Conservation (phyloP, 2,329 filamentous ascomycete species). For the Blastomyces parvus region DNA sequence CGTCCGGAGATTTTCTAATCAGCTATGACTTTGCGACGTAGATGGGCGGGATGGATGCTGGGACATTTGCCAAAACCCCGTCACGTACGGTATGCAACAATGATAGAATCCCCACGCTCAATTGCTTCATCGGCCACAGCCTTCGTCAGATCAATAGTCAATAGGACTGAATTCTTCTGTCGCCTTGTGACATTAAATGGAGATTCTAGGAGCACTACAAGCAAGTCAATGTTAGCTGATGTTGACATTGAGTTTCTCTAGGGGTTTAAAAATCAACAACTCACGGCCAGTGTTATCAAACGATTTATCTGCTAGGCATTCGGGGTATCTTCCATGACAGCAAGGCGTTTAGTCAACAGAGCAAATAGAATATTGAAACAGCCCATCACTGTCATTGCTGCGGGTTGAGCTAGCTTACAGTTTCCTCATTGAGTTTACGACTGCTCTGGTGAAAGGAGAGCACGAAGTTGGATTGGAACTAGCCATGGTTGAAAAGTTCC, state of each 20-base stretch:
- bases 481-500: slow-evolving; percentile 14
- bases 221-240: not conserved
- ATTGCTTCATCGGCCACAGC: slow-evolving; percentile 88
- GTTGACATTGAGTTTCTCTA: not conserved
- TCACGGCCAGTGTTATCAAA: slow-evolving; percentile 90
- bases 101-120: slow-evolving; percentile 59
- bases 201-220: slow-evolving; percentile 57
- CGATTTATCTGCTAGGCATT: slow-evolving; percentile 73
- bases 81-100: slow-evolving; percentile 75
- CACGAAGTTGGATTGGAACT: slow-evolving; percentile 21
- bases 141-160: slow-evolving; percentile 85
- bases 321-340: slow-evolving; percentile 60
- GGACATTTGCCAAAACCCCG: not conserved
- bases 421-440: slow-evolving; percentile 68
- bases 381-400: slow-evolving; percentile 1
- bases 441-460: slow-evolving; percentile 56
- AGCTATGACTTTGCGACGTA: not conserved
- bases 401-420: slow-evolving; percentile 52
- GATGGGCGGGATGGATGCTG: not conserved
- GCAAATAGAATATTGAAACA: not conserved
- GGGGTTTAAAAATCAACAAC: slow-evolving; percentile 14
- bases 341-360: slow-evolving; percentile 11
- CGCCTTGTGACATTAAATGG: slow-evolving; percentile 49
- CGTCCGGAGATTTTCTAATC: not conserved
- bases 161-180: slow-evolving; percentile 58